Evolutionary conservation across 106 monocot species (phyloP), one percentile per base, ranked within the genome.

Genomic region (Acorus gramineus): DNA sequence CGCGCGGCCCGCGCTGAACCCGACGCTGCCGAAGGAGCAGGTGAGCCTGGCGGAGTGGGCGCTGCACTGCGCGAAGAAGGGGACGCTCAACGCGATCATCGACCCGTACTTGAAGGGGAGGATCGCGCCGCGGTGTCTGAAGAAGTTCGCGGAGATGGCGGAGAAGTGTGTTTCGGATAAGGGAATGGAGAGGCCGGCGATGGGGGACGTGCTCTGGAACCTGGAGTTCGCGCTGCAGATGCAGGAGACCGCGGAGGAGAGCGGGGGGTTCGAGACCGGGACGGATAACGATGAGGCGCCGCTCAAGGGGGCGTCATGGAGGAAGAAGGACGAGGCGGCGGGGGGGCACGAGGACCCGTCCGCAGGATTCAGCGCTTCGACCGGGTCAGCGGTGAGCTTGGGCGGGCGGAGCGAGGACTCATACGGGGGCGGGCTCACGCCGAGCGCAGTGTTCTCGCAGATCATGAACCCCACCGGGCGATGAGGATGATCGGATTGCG

Each of bases 121-220:
- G 67, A 87, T 84, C 49, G 73, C 75, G 8, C 72, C 66, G 4
- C 77, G 77, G 64, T 84, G 87, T 64, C 72, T 87, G 55, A 84
- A 75, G 71, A 92, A 92, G 57, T 87, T 79, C 8, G 84, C 77
- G 0, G 84, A 92, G 66, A 87, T 84, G 0, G 92, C 92, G 0
- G 87, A 84, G 73, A 82, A 87, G 54, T 92, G 92, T 58, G 70
- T 80, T 11, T 69, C 92, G 2, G 92, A 87, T 51, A 66, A 77
- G 11, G 81, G 90, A 11, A 75, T 81, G 8, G 84, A 92, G 6
- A 53, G 92, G 8, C 92, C 92, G 2, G 64, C 80, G 3, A 92
- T 84, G 77, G 92, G 92, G 3, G 87, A 92, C 46, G 92, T 92
- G 14, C 77, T 92, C 2, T 92, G 87, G 92, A 92, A 80, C 69